Evolutionary conservation across 75 land plant species (phyloP).

Genomic region (Sequoia sempervirens): DNA sequence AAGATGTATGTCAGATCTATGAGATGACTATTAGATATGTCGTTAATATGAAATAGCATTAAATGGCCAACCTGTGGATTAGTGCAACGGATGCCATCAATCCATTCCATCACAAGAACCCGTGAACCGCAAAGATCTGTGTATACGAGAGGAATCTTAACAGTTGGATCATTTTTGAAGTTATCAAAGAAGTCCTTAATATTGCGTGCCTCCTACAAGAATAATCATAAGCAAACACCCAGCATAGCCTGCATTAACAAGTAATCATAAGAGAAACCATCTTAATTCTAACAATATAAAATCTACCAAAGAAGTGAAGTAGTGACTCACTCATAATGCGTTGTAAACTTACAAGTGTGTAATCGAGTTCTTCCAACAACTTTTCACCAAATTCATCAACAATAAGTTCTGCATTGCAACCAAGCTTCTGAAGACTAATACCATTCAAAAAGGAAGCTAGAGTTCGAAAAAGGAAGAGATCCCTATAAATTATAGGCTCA

Average conservation of each 20-base stretch:
- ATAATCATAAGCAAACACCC: slow-evolving; percentile 18
- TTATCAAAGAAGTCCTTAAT: slow-evolving; percentile 90
- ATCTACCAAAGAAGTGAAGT: neutral
- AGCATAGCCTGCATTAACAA: slow-evolving; percentile 18
- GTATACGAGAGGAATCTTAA: slow-evolving; percentile 90
- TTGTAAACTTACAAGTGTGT: slow-evolving; percentile 67
- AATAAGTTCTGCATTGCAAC: slow-evolving; percentile 97
- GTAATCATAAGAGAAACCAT: slow-evolving; percentile 11
- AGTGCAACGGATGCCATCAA: slow-evolving; percentile 98
- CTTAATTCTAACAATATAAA: slow-evolving; percentile 7
- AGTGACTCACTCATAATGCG: neutral
- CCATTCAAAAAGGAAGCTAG: slow-evolving; percentile 94
- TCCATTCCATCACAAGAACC: slow-evolving; percentile 99
- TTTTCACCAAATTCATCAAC: slow-evolving; percentile 99
- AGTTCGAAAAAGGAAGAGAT: slow-evolving; percentile 90
- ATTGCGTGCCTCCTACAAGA: slow-evolving; percentile 87
- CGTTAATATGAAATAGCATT: neutral
- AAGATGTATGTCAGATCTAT: too few species aligned
- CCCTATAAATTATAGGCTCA: slow-evolving; percentile 94
- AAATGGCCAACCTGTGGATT: slow-evolving; percentile 73
- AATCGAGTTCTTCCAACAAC: slow-evolving; percentile 96
- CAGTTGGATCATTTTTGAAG: slow-evolving; percentile 91
- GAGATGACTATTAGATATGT: slow-evolving; percentile 7
- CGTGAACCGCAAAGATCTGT: slow-evolving; percentile 74
- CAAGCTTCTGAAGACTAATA: slow-evolving; percentile 90